Evolutionary conservation across 1,284 basidiomycete species (phyloP).

Genomic region (Cutaneotrichosporon sp.): DNA sequence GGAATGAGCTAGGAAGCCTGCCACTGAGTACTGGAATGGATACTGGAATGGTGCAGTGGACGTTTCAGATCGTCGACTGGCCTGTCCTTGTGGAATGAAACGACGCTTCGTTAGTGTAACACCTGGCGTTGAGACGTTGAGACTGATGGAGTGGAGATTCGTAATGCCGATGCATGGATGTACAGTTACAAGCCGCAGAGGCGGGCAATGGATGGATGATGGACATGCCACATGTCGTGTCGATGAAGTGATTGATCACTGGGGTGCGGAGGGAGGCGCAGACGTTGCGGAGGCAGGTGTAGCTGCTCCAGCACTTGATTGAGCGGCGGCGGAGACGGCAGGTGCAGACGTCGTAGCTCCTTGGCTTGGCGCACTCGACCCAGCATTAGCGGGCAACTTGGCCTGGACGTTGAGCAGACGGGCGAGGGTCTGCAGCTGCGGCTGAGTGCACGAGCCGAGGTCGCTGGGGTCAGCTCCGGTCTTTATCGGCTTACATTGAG

Average conservation of each 20-base stretch:
- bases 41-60: too few relatives aligned
- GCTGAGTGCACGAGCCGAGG: conserved; percentile 32
- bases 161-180: not conserved
- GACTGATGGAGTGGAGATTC: not conserved
- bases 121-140: not conserved
- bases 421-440: conserved; percentile 36
- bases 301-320: too few relatives aligned
- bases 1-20: too few relatives aligned
- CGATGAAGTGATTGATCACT: not conserved
- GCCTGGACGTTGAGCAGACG: conserved; percentile 37
- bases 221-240: not conserved
- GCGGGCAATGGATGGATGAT: not conserved
- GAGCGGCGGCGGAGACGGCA: too few relatives aligned
- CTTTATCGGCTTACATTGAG: conserved; percentile 33
- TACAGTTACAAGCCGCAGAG: not conserved
- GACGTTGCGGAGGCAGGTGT: not conserved
- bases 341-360: too few relatives aligned
- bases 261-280: not conserved
- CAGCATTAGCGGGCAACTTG: conserved; percentile 16
- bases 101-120: too few relatives aligned
- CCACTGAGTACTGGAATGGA: too few relatives aligned
- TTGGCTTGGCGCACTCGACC: not conserved
- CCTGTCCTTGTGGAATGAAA: too few relatives aligned
- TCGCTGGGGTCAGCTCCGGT: conserved; percentile 22
- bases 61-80: too few relatives aligned